These are phyloP conservation scores for Cutaneotrichosporon cavernicola DNA, from an alignment of 1,284 basidiomycete species.

Conservation along the genomic window DNA sequence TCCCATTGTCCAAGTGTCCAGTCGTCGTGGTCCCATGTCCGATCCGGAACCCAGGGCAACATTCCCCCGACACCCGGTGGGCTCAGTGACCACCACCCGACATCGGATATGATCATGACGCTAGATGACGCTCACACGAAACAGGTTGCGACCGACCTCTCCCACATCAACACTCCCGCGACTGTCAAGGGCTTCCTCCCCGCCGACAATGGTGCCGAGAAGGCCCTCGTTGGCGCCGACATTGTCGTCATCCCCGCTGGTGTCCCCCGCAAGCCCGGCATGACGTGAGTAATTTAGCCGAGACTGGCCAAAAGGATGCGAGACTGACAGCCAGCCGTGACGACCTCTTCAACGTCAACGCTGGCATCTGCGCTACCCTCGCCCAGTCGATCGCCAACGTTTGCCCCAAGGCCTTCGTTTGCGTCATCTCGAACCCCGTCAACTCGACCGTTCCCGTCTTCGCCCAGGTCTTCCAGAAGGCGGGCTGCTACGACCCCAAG, in stretches of 20 bases:
- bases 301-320: not conserved
- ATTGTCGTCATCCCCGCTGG: constrained; percentile 97
- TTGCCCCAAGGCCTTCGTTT: constrained; percentile 83
- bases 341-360: constrained; percentile 80
- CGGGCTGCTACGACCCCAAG: constrained; percentile 87
- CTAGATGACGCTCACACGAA: constrained; percentile 2
- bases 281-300: constrained; percentile 56
- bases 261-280: constrained; percentile 83
- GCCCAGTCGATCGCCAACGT: constrained; percentile 83
- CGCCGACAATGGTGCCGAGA: constrained; percentile 50
- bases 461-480: constrained; percentile 86
- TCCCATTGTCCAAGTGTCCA: not conserved
- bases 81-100: not conserved
- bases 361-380: constrained; percentile 82
- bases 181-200: constrained; percentile 63
- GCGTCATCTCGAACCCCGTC: constrained; percentile 90
- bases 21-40: not conserved
- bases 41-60: not conserved
- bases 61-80: not conserved
- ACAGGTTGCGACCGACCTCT: constrained; percentile 78
- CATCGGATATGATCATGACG: not conserved
- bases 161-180: constrained; percentile 87
- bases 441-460: constrained; percentile 93
- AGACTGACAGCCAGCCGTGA: constrained; percentile 62
- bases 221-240: constrained; percentile 52